phyloP scores from a whole-genome alignment of 1,139 yeast species.

The Zygoascus sp. region DNA sequence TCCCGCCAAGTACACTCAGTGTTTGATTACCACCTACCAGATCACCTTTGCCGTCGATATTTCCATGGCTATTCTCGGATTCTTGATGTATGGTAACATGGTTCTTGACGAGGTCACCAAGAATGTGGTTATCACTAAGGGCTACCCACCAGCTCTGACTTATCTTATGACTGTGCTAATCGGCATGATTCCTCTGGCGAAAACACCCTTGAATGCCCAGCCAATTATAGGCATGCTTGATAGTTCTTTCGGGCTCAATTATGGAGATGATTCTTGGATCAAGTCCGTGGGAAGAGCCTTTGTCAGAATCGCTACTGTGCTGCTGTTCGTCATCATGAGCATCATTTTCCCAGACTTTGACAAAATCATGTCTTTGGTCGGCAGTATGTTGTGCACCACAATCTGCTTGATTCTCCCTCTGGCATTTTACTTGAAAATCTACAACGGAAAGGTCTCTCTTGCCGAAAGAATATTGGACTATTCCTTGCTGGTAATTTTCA shows the following conservation, averaged over 20 bases:
- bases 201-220: slow-evolving; percentile 80
- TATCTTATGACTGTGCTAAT: slow-evolving; percentile 63
- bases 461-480: slow-evolving; percentile 41
- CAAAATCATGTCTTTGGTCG: slow-evolving; percentile 74
- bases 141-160: slow-evolving; percentile 67
- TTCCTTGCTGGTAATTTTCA: slow-evolving; percentile 39
- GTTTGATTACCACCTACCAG: slow-evolving; percentile 53
- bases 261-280: slow-evolving; percentile 15
- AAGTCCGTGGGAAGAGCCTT: slow-evolving; percentile 7
- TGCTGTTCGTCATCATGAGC: slow-evolving; percentile 47
- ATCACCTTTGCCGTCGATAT: slow-evolving; percentile 70
- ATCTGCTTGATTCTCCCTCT: slow-evolving; percentile 78
- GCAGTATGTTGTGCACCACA: slow-evolving; percentile 74
- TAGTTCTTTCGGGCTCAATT: slow-evolving; percentile 38
- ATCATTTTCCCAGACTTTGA: slow-evolving; percentile 73
- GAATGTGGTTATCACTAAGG: slow-evolving; percentile 61
- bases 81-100: slow-evolving; percentile 73
- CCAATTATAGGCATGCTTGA: slow-evolving; percentile 77
- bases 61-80: slow-evolving; percentile 75
- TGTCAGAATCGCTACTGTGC: slow-evolving; percentile 39
- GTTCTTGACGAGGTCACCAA: slow-evolving; percentile 83
- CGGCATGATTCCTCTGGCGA: slow-evolving; percentile 80
- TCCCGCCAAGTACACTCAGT: slow-evolving; percentile 49
- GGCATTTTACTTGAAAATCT: slow-evolving; percentile 60
- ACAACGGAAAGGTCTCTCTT: slow-evolving; percentile 43